Evolutionary conservation across 2,329 filamentous ascomycete species (phyloP).

Genomic region (Tolypocladium pustulatum): DNA sequence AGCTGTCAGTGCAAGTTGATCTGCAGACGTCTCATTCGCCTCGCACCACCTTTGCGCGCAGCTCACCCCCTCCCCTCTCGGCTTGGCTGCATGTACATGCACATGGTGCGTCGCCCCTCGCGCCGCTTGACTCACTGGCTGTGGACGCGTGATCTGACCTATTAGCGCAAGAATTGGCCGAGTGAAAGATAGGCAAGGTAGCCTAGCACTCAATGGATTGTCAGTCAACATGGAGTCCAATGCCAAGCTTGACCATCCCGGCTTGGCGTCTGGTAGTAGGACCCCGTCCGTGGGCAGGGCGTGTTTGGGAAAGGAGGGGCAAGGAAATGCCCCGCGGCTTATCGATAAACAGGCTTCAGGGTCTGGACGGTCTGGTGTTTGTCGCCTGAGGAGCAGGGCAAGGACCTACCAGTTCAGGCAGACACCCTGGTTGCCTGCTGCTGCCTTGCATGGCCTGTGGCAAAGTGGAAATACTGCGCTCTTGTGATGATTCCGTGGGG

Average conservation of each 20-base stretch:
- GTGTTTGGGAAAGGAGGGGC: background rate
- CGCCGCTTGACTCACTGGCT: background rate
- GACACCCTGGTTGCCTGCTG: background rate
- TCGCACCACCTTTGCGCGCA: too few relatives aligned
- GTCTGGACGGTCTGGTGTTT: background rate
- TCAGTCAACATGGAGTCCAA: background rate
- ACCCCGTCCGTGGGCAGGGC: too few relatives aligned
- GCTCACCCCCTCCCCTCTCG: too few relatives aligned
- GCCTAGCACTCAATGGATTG: background rate
- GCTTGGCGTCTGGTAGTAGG: background rate
- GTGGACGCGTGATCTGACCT: background rate
- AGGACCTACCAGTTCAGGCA: background rate
- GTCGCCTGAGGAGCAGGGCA: background rate
- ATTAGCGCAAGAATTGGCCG: too few relatives aligned
- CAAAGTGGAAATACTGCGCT: background rate
- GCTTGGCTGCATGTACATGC: background rate
- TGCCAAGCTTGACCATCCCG: background rate
- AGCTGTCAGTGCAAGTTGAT: background rate
- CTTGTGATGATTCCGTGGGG: background rate
- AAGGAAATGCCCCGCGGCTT: background rate
- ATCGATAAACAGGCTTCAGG: background rate
- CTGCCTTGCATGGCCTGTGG: background rate
- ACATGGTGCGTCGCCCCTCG: background rate
- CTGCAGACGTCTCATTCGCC: background rate
- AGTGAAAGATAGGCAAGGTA: too few relatives aligned